phyloP scores from a whole-genome alignment of 1,284 basidiomycete genomes.

The Fomitiporia mediterranea region DNA sequence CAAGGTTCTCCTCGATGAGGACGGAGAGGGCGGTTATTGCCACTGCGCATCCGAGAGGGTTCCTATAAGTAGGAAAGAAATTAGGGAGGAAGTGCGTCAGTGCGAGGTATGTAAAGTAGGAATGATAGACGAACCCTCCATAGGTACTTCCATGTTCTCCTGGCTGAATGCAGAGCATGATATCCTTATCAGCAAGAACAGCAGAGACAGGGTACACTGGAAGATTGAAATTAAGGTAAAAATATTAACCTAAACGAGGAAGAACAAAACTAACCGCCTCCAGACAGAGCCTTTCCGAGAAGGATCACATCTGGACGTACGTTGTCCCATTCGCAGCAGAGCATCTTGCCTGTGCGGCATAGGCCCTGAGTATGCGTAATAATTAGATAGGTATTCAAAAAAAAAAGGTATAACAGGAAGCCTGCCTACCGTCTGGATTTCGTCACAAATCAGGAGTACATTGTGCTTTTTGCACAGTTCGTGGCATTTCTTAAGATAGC shows the following conservation, averaged over 20 bases:
- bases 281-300: slow-evolving; percentile 94
- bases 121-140: slow-evolving; percentile 59
- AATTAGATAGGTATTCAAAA: slow-evolving; percentile 3
- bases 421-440: slow-evolving; percentile 83
- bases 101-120: not conserved
- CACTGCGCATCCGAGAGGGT: slow-evolving; percentile 93
- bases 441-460: slow-evolving; percentile 94
- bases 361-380: slow-evolving; percentile 51
- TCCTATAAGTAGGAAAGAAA: slow-evolving; percentile 42
- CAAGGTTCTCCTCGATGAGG: slow-evolving; percentile 81
- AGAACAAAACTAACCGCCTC: slow-evolving; percentile 59
- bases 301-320: slow-evolving; percentile 92
- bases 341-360: slow-evolving; percentile 82
- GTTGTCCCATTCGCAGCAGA: slow-evolving; percentile 84
- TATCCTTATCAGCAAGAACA: slow-evolving; percentile 82
- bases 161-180: slow-evolving; percentile 96
- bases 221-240: not conserved
- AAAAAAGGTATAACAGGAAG: not conserved
- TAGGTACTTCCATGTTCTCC: slow-evolving; percentile 98
- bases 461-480: slow-evolving; percentile 92
- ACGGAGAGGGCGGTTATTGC: slow-evolving; percentile 89
- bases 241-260: not conserved
- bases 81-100: not conserved
- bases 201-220: slow-evolving; percentile 94
- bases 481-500: slow-evolving; percentile 78